Percentiles rank a stretch among this genome's conserved stretches.
phyloP scores from a whole-genome alignment of 345 rosid genomes.

The Diplotaxis tenuifolia region DNA sequence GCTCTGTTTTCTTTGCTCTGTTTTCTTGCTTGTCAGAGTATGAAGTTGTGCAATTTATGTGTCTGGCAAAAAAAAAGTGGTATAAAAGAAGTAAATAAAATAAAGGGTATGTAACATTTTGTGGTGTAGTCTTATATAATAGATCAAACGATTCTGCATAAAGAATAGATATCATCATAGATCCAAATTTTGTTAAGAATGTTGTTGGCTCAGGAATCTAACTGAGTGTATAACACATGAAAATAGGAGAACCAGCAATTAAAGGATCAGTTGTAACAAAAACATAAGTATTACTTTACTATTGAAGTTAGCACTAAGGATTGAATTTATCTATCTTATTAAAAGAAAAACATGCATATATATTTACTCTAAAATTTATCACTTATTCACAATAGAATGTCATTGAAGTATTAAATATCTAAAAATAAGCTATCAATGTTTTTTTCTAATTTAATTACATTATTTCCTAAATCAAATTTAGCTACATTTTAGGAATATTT shows the following conservation, averaged over 20 bases:
- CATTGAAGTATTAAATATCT: too few relatives aligned
- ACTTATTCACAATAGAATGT: too few relatives aligned
- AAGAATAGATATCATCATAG: neutral
- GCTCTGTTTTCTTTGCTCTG: neutral
- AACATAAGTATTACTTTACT: neutral
- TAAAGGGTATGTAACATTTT: neutral
- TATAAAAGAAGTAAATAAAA: neutral
- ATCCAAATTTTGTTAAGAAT: neutral
- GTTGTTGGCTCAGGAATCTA: neutral
- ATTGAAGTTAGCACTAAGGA: slow-evolving; percentile 5
- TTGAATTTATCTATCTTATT: too few relatives aligned
- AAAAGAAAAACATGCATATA: too few relatives aligned
- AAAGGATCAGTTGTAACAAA: neutral
- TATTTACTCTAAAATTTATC: too few relatives aligned
- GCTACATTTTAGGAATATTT: too few relatives aligned
- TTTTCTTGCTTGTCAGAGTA: neutral
- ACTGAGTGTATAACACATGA: neutral
- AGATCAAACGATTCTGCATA: neutral
- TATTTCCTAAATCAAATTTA: too few relatives aligned
- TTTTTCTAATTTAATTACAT: too few relatives aligned
- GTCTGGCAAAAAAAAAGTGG: too few relatives aligned
- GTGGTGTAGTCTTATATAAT: neutral
- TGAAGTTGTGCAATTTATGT: neutral
- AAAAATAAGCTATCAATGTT: too few relatives aligned
- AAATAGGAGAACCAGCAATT: neutral